Evolutionary conservation across 805 yeast genomes (phyloP).

Genomic region (Wickerhamiella hasegawae): DNA sequence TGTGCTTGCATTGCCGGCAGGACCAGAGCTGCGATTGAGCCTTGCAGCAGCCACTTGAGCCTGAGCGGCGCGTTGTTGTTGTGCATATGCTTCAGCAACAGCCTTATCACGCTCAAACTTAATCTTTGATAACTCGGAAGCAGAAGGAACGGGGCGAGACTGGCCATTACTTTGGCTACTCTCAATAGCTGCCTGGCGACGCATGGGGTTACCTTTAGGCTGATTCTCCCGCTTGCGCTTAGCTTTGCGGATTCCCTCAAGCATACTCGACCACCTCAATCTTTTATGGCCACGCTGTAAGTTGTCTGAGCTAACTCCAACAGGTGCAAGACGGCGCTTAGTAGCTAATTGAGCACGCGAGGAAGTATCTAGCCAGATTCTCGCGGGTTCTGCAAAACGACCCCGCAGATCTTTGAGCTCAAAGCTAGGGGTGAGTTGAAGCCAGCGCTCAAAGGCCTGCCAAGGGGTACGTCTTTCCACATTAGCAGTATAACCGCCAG

Average conservation of each 20-base stretch:
- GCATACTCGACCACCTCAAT: slow-evolving; percentile 91
- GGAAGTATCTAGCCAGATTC: slow-evolving; percentile 84
- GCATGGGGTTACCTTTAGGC: slow-evolving; percentile 35
- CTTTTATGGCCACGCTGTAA: slow-evolving; percentile 86
- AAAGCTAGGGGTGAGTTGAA: slow-evolving; percentile 79
- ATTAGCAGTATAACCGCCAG: slow-evolving; percentile 62
- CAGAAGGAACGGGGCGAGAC: slow-evolving; percentile 42
- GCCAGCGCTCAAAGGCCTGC: slow-evolving; percentile 96
- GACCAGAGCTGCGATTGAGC: background rate
- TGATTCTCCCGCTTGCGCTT: slow-evolving; percentile 78
- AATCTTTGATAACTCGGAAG: slow-evolving; percentile 67
- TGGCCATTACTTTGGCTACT: slow-evolving; percentile 10
- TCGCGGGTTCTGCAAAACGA: slow-evolving; percentile 64
- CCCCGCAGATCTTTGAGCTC: slow-evolving; percentile 82
- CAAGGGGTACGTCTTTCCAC: slow-evolving; percentile 94
- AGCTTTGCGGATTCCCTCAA: slow-evolving; percentile 82
- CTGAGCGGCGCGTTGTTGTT: slow-evolving; percentile 14
- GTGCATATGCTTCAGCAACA: slow-evolving; percentile 40
- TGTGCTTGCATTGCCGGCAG: slow-evolving; percentile 1
- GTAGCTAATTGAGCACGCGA: slow-evolving; percentile 78
- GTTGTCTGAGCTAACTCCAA: slow-evolving; percentile 87
- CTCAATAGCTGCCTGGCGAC: slow-evolving; percentile 24
- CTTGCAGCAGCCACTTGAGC: slow-evolving; percentile 2
- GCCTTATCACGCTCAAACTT: slow-evolving; percentile 79
- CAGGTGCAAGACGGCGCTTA: slow-evolving; percentile 74